A percentile compares a stretch with the other conserved stretches of the same genome.
These are phyloP conservation scores for Trichodelitschia bisporula DNA, from an alignment of 495 filamentous ascomycete genomes.

Conservation along the genomic window DNA sequence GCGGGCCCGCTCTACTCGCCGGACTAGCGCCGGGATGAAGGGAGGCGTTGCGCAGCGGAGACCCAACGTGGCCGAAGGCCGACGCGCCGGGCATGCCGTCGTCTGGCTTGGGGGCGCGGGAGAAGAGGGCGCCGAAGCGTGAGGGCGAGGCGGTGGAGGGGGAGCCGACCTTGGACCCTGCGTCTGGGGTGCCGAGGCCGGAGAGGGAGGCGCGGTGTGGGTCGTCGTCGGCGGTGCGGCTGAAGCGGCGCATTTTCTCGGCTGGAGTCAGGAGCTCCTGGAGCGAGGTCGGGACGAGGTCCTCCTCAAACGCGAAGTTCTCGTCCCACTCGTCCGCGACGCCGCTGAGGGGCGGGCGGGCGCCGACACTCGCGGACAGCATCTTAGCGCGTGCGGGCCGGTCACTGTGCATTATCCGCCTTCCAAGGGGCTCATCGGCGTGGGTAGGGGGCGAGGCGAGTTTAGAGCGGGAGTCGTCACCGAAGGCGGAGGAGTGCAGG, in stretches of 20 bases:
- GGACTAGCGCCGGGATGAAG: slow-evolving; percentile 28
- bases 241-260: slow-evolving; percentile 65
- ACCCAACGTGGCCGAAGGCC: slow-evolving; percentile 71
- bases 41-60: slow-evolving; percentile 37
- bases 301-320: slow-evolving; percentile 78
- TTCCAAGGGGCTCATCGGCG: not conserved
- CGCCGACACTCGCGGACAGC: too few relatives aligned
- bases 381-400: too few relatives aligned
- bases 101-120: slow-evolving; percentile 29
- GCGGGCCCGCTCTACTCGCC: slow-evolving; percentile 28
- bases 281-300: slow-evolving; percentile 65
- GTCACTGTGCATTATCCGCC: not conserved
- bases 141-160: slow-evolving; percentile 60
- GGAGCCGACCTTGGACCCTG: slow-evolving; percentile 10
- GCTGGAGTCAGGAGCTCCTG: slow-evolving; percentile 82
- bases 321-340: slow-evolving; percentile 53
- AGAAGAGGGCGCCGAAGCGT: slow-evolving; percentile 67
- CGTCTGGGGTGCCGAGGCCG: slow-evolving; percentile 25
- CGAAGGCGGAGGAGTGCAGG: slow-evolving; percentile 67
- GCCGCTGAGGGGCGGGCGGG: too few relatives aligned
- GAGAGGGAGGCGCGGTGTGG: slow-evolving; percentile 31
- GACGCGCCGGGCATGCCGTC: slow-evolving; percentile 19
- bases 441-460: not conserved
- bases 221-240: slow-evolving; percentile 41
- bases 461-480: slow-evolving; percentile 27